Base-by-base conservation (phyloP, 169 alveolate species). In the Plasmodium malariae region DNA sequence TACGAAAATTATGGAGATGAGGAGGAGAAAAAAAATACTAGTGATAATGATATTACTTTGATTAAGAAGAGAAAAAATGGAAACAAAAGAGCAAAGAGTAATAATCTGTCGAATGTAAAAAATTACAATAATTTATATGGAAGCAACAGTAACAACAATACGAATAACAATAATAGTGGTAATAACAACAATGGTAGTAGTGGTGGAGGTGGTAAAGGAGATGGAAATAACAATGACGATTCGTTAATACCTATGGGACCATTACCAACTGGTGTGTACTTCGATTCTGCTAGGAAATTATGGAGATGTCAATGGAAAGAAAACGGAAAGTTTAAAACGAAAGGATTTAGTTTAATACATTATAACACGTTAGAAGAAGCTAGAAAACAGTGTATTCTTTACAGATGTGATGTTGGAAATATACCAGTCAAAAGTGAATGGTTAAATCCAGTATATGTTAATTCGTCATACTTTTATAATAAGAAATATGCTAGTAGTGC, bases 261-360 rank as follows among this genome's bases (percentile, higher is more conserved):
- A 2, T 70, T 95, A 26, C 98, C 98, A 32, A 96, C 96, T 9
- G 98, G 98, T 30, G 98, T 96, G 7, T 96, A 96, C 76, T 95
- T 96, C 49, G 98, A 96, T 80, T 96, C 96, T 55, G 90, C 96
- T 12, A 91, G 98, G 19, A 95, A 95, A 87, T 92, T 96, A 3
- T 96, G 98, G 98, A 89, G 98, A 37, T 96, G 98, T 86, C 98
- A 96, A 87, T 96, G 98, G 98, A 89, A 96, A 30, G 98, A 96
- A 85, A 96, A 96, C 62, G 98, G 98, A 28, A 92, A 96, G 60
- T 96, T 96, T 92, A 91, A 94, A 60, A 96, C 98, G 4, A 96
- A 96, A 49, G 97, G 98, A 26, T 96, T 96, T 60, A 93, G 97
- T 14, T 89, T 96, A 43, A 94, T 94, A 19, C 96, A 94, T 65